Evolutionary conservation across 2,329 filamentous ascomycete genomes (phyloP), one percentile per base, ranked within the genome.

Genomic region (Cadophora malorum): DNA sequence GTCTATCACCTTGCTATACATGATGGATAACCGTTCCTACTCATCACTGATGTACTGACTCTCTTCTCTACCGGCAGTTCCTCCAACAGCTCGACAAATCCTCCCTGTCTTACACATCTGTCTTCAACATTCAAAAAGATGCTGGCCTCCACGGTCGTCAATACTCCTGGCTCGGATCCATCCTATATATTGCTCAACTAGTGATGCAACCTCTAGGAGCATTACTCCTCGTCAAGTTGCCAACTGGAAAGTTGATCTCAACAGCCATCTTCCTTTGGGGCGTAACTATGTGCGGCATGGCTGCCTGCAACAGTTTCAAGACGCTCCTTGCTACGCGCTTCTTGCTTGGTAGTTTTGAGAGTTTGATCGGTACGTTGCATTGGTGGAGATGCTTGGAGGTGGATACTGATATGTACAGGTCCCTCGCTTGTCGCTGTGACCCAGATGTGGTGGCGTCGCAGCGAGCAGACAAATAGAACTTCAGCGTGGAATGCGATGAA

Each of bases 391-490:
- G 50, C 68, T 67, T 52, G 28, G 5, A n/a, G 45, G 23, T 3
- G 23, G 33, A 38, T 9, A 38, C 31, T 59, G 21, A 59, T 41
- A 14, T 59, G 23, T 25, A 56, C 41, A 72, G 77, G 81, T 12
- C 85, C 86, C 0, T 82, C 82, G 35, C 87, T 86, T 69, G 80
- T 87, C 19, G 84, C 85, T 31, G 84, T 87, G 41, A 86, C 85
- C 0, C 83, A 85, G 65, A 88, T 88, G 84, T 89, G 87, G 87
- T 90, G 85, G 80, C 81, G 85, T 50, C 81, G 86, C 61, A 80
- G 82, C 66, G 87, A 89, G 72, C 86, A 89, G 75, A 87, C 86
- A 0, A 75, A 85, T 63, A 79, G 87, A 2, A 84, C 85, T 7
- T 83, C 84, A 10, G 82, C 82, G 1, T 89, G 86, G 86, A 88